Evolutionary conservation across 345 rosid genomes (phyloP), one percentile per base, ranked within the genome.

Genomic region (Linum trigynum): DNA sequence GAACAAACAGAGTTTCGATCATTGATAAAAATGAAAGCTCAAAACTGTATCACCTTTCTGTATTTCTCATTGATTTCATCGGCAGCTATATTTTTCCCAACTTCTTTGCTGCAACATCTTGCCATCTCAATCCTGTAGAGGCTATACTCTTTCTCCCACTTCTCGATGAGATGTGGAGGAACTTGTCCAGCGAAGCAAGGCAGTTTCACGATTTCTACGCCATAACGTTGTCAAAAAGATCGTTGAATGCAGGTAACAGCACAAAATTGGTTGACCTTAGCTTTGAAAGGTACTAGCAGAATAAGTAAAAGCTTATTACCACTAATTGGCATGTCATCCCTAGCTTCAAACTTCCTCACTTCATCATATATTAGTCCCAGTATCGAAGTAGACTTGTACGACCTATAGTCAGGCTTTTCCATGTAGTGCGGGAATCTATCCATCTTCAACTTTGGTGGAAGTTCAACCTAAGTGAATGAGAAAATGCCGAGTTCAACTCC

Each of bases 291-390:
- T 12, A 55, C 32, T 32, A 56, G 59, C 32, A 39, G 16, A 51
- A 23, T 23, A 23, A 23, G 32, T 23, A 23, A 23, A 23, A 23
- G 32, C 32, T 23, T 23, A 23, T 23, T 76, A 86, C 94, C 90
- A 66, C 38, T 65, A 11, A 11, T 65, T 37, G 78, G 36, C 7
- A 14, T 64, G 50, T 74, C 69, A 15, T 71, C 77, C 10, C 8
- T 45, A 45, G 66, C 63, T 55, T 64, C 69, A 39, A 67, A 70
- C 9, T 77, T 60, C 63, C 39, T 59, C 38, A 83, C 90, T 39
- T 16, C 61, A 58, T 89, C 85, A 69, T 78, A 87, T 12, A 91
- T 86, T 32, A 58, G 45, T 66, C 96, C 96, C 78, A 89, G 71
- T 42, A 91, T 64, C 1, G 95, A 91, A 12, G 77, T 74, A 38